These are phyloP conservation scores for Globisporangium spinosum DNA, from an alignment of 352 stramenopile genomes.

Conservation along the genomic window DNA sequence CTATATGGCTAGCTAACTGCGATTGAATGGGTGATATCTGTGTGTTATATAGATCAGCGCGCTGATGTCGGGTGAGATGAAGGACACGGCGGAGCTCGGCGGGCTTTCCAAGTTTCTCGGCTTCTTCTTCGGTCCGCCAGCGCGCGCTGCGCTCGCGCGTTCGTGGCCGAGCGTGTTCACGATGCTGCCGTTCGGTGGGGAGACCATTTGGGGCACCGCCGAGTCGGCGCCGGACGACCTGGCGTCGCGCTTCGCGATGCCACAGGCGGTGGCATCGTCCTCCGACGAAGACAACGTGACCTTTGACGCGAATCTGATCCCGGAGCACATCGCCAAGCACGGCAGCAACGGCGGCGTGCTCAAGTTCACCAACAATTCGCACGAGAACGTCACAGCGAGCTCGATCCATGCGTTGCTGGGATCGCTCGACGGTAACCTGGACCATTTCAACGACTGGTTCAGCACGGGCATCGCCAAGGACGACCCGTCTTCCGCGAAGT, in stretches of 20 bases:
- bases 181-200: constrained; percentile 92
- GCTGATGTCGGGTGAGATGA: constrained; percentile 94
- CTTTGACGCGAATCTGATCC: constrained; percentile 29
- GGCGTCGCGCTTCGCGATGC: constrained; percentile 47
- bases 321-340: constrained; percentile 40
- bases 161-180: constrained; percentile 85
- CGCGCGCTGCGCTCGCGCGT: constrained; percentile 51
- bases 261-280: constrained; percentile 23
- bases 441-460: constrained; percentile 36
- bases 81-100: constrained; percentile 90
- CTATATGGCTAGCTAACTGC: background rate
- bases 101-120: constrained; percentile 83
- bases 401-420: constrained; percentile 47
- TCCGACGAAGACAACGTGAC: constrained; percentile 22
- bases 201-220: constrained; percentile 81
- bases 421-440: constrained; percentile 44
- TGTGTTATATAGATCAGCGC: constrained; percentile 55
- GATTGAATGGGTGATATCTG: background rate
- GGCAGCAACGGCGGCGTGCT: constrained; percentile 50
- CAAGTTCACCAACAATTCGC: constrained; percentile 46
- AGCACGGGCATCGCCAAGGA: constrained; percentile 36
- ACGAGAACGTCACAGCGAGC: constrained; percentile 55
- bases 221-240: constrained; percentile 65
- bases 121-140: constrained; percentile 66
- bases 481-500: constrained; percentile 43